phyloP scores from a whole-genome alignment of 352 stramenopile genomes.

The Albugo candida region DNA sequence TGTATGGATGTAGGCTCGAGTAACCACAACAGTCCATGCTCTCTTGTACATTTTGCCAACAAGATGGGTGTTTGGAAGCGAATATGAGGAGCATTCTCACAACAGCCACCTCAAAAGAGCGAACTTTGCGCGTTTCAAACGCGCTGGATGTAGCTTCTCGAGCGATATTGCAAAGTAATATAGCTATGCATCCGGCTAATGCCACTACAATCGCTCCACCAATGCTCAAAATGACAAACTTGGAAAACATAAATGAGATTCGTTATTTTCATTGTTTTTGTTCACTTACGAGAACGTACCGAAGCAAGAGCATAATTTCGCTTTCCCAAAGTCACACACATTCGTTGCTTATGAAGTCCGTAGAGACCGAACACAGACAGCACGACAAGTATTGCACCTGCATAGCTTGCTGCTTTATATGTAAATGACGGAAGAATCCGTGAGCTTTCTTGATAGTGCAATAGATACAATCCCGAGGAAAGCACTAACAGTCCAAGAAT shows the following conservation, averaged over 20 bases:
- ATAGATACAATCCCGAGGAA: background rate
- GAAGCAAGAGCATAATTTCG: background rate
- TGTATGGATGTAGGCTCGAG: background rate
- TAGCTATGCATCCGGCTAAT: background rate
- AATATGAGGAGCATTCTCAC: background rate
- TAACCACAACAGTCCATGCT: background rate
- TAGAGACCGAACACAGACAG: background rate
- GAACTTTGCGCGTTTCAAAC: background rate
- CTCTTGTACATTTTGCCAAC: background rate
- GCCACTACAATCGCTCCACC: background rate
- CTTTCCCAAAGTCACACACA: background rate
- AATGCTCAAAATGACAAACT: background rate
- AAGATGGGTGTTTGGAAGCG: background rate
- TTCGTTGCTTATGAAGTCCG: background rate
- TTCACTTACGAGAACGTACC: background rate
- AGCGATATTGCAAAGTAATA: background rate
- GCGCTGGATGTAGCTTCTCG: background rate
- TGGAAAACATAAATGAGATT: background rate
- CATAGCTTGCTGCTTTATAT: background rate
- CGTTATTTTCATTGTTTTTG: background rate
- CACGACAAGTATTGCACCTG: background rate
- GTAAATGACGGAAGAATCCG: background rate
- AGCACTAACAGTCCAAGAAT: background rate
- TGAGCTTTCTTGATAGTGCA: background rate
- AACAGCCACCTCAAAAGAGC: background rate